A percentile compares a stretch with the other conserved stretches of the same genome.
phyloP scores from a whole-genome alignment of 2,329 filamentous ascomycete species.

The Sarocladiaceae sp. region DNA sequence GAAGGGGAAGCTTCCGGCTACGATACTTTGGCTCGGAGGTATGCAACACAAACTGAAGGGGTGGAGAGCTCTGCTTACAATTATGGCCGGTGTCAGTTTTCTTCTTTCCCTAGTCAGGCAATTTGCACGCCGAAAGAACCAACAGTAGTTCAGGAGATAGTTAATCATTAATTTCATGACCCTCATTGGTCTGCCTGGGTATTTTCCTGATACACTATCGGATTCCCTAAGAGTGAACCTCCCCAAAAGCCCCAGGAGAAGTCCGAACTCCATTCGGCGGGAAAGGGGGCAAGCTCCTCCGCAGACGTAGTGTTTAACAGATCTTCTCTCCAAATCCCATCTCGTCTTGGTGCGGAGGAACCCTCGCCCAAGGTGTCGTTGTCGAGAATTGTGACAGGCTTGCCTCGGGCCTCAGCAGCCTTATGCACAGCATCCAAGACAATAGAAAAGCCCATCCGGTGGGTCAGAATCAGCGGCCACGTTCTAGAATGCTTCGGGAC shows the following conservation, averaged over 20 bases:
- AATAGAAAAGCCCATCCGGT: conserved; percentile 21
- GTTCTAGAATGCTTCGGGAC: conserved; percentile 17
- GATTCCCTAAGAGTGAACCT: conserved; percentile 13
- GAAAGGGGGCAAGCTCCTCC: too few species aligned
- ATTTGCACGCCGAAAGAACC: too few species aligned
- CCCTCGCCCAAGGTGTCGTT: conserved; percentile 6
- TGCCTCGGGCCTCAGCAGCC: conserved; percentile 16
- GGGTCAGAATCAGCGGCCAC: conserved; percentile 13
- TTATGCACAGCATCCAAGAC: conserved; percentile 19
- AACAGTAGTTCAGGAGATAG: too few species aligned
- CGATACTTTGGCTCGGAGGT: too few species aligned
- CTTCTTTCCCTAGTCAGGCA: too few species aligned
- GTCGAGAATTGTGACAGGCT: conserved; percentile 12
- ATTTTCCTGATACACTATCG: background rate
- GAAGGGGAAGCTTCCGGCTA: too few species aligned
- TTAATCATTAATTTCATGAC: too few species aligned
- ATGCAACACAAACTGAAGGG: too few species aligned
- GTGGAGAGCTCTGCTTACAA: too few species aligned
- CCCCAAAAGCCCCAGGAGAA: conserved; percentile 17
- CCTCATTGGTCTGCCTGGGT: background rate
- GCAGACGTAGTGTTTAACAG: too few species aligned
- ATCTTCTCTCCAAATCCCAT: too few species aligned
- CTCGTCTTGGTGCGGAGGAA: background rate
- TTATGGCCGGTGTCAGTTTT: too few species aligned
- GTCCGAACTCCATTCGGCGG: background rate